phyloP scores from a whole-genome alignment of 345 rosid genomes.

The Hibiscus tridactylites region DNA sequence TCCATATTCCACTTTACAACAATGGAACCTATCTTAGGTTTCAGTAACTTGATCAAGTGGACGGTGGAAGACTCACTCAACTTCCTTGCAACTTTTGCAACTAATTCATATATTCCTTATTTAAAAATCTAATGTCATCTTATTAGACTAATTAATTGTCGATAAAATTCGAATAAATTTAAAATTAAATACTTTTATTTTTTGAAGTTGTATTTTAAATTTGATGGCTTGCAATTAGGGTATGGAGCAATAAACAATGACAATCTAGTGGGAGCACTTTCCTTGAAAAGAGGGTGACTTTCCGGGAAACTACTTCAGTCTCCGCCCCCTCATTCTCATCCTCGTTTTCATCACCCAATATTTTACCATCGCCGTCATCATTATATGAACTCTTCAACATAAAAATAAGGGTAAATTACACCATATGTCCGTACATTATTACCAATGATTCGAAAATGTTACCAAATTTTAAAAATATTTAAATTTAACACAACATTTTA shows the following conservation, averaged over 20 bases:
- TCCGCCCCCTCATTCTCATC: neutral
- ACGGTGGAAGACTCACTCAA: constrained; percentile 14
- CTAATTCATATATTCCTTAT: too few relatives aligned
- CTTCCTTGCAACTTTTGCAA: neutral
- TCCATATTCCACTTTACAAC: constrained; percentile 23
- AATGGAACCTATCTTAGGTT: constrained; percentile 25
- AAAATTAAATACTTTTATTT: too few relatives aligned
- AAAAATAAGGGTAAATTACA: neutral
- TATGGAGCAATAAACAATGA: constrained; percentile 51
- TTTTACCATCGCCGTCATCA: constrained; percentile 7
- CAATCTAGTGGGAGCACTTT: constrained; percentile 21
- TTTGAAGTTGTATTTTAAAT: too few relatives aligned
- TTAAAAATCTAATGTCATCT: too few relatives aligned
- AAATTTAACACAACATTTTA: too few relatives aligned
- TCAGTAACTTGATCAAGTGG: neutral
- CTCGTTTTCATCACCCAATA: constrained; percentile 16
- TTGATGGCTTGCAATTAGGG: neutral
- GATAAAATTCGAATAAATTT: too few relatives aligned
- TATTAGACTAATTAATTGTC: too few relatives aligned
- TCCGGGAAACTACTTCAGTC: constrained; percentile 29
- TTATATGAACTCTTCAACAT: constrained; percentile 14
- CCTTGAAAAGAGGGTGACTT: constrained; percentile 34
- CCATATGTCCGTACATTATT: too few relatives aligned
- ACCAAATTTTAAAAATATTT: too few relatives aligned
- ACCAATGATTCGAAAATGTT: too few relatives aligned